Evolutionary conservation across 2,329 filamentous ascomycete genomes (phyloP).

Genomic region (Colletotrichum caudatum): DNA sequence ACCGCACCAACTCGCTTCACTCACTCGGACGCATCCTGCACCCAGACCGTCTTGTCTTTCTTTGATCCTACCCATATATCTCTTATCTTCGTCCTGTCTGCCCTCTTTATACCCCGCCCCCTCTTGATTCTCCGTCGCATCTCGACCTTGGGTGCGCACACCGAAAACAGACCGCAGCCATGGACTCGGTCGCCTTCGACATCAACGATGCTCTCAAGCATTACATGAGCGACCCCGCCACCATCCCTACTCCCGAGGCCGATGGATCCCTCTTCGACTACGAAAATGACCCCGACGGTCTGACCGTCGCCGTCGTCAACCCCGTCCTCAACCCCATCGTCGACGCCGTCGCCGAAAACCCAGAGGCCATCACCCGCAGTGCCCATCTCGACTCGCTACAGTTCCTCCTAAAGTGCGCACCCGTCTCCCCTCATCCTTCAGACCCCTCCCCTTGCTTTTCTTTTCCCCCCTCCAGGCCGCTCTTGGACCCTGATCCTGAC

Average conservation of each 20-base stretch:
- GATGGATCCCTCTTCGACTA: slow-evolving; percentile 86
- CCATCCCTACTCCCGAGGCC: slow-evolving; percentile 87
- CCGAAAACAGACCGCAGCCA: slow-evolving; percentile 53
- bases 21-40: slow-evolving; percentile 2
- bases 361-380: slow-evolving; percentile 85
- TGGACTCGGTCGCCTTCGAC: slow-evolving; percentile 88
- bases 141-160: slow-evolving; percentile 32
- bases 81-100: not conserved
- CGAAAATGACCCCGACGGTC: slow-evolving; percentile 89
- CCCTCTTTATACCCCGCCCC: slow-evolving; percentile 20
- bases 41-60: not conserved
- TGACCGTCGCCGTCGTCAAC: slow-evolving; percentile 84
- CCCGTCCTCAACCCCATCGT: slow-evolving; percentile 90
- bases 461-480: slow-evolving; percentile 43
- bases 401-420: slow-evolving; percentile 94
- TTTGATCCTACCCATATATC: not conserved
- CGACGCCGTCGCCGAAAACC: slow-evolving; percentile 90
- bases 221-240: slow-evolving; percentile 92
- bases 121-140: slow-evolving; percentile 37
- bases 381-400: slow-evolving; percentile 92
- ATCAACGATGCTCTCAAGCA: slow-evolving; percentile 96
- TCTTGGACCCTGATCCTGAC: slow-evolving; percentile 30
- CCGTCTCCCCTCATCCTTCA: slow-evolving; percentile 58
- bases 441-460: slow-evolving; percentile 46
- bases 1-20: not conserved